Evolutionary conservation across 306 rosid species (phyloP), one percentile per base, ranked within the genome.

Genomic region (Prunus mume): DNA sequence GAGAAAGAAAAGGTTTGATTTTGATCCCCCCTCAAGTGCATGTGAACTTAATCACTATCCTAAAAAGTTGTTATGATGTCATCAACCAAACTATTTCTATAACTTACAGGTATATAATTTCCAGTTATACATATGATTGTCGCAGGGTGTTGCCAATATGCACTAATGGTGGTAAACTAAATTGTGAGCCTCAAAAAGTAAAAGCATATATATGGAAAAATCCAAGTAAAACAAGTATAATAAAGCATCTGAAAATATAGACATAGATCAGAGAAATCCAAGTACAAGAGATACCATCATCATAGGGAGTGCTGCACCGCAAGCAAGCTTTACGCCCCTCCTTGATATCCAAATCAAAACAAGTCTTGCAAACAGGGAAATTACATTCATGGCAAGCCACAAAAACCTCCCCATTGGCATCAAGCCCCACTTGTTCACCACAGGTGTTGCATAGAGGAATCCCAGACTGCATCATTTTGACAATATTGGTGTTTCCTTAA

Each of bases 311-410:
- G 38, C 87, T 88, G 74, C 99, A 95, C 57, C 90, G 90, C 85
- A 89, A 75, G 88, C 99, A 95, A 43, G 70, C 83, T 43, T 85
- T 90, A 12, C 93, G 91, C 6, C 96, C 99, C 83, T 91, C 99
- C 56, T 79, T 90, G 83, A 84, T 57, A 82, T 90, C 99, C 57
- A 69, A 82, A 68, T 86, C 85, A 69, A 92, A 80, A 47, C 99
- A 95, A 76, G 95, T 80, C 81, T 85, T 95, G 80, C 99, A 95
- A 74, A 95, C 81, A 15, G 96, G 96, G 77, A 86, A 90, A 73
- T 80, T 85, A 69, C 99, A 95, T 24, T 83, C 92, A 61, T 90
- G 97, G 76, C 99, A 95, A 47, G 91, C 97, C 83, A 92, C 90
- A 73, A 95, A 92, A 63, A 83, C 81, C 66, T 95, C 92, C 5